Percentiles rank a stretch among this genome's conserved stretches.
These are phyloP conservation scores for Terfezia claveryi DNA, from an alignment of 495 filamentous ascomycete species.

Conservation along the genomic window DNA sequence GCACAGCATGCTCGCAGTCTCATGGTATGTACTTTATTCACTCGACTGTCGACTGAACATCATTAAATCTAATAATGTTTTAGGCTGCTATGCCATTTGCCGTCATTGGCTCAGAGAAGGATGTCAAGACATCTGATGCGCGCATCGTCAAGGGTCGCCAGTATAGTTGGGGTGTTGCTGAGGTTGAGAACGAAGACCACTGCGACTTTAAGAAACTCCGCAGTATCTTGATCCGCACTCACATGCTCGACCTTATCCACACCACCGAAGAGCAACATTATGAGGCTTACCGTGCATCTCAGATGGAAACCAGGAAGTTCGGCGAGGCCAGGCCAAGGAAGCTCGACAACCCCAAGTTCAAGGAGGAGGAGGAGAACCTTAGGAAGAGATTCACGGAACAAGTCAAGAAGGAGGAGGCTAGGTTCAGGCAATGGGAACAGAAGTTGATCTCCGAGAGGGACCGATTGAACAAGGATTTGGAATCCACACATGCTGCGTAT, in stretches of 20 bases:
- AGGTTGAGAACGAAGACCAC: slow-evolving; percentile 99
- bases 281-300: slow-evolving; percentile 93
- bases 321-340: slow-evolving; percentile 92
- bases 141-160: slow-evolving; percentile 96
- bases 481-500: slow-evolving; percentile 83
- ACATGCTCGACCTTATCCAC: slow-evolving; percentile 99
- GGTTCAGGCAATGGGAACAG: slow-evolving; percentile 98
- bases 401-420: slow-evolving; percentile 97
- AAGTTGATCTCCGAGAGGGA: slow-evolving; percentile 96
- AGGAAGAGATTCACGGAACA: slow-evolving; percentile 99
- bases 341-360: slow-evolving; percentile 99
- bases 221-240: slow-evolving; percentile 95
- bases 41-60: too few species aligned
- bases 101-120: slow-evolving; percentile 96
- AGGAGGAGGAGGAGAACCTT: slow-evolving; percentile 94
- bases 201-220: slow-evolving; percentile 99
- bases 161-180: slow-evolving; percentile 96
- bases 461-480: slow-evolving; percentile 95
- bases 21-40: slow-evolving; percentile 27
- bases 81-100: slow-evolving; percentile 86
- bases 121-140: slow-evolving; percentile 85
- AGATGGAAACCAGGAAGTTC: slow-evolving; percentile 99
- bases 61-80: neutral
- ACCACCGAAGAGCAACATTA: slow-evolving; percentile 98
- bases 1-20: slow-evolving; percentile 80